Percentiles rank a stretch among this genome's conserved stretches.
phyloP scores from a whole-genome alignment of 768 basidiomycete species.

The Russula compacta region DNA sequence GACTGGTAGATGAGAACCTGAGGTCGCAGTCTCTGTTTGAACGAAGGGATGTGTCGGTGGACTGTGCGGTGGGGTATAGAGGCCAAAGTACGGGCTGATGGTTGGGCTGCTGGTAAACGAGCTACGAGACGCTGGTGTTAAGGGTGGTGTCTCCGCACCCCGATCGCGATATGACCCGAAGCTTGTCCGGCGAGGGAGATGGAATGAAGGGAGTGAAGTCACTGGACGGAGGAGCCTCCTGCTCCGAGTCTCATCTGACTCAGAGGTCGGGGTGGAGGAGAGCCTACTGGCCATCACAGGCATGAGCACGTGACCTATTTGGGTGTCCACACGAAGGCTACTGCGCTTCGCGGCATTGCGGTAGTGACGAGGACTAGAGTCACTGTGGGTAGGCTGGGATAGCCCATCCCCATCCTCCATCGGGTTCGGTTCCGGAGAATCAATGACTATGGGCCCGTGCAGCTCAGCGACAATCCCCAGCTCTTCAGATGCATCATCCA shows the following conservation, averaged over 20 bases:
- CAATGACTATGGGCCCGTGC: conserved; percentile 4
- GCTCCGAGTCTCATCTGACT: not conserved
- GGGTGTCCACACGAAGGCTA: not conserved
- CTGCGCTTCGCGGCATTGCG: not conserved
- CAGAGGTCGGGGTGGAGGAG: conserved; percentile 1
- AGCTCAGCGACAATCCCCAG: conserved; percentile 7
- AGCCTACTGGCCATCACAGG: not conserved
- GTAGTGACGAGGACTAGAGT: not conserved
- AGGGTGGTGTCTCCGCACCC: not conserved
- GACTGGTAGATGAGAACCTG: conserved; percentile 5
- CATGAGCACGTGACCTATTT: not conserved
- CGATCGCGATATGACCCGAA: not conserved
- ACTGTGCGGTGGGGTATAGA: conserved; percentile 21
- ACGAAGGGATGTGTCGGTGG: not conserved
- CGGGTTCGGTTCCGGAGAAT: not conserved
- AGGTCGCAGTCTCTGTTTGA: not conserved
- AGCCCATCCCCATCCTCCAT: not conserved
- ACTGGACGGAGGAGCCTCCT: not conserved
- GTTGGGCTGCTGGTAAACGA: conserved; percentile 20
- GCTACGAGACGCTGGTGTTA: conserved; percentile 25
- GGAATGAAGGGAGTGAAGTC: conserved; percentile 7
- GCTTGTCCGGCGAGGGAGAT: not conserved
- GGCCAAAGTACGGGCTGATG: not conserved
- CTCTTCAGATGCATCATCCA: conserved; percentile 10
- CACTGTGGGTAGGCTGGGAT: not conserved